phyloP scores from a whole-genome alignment of 1,284 basidiomycete species.

The Prillingera fragicola region DNA sequence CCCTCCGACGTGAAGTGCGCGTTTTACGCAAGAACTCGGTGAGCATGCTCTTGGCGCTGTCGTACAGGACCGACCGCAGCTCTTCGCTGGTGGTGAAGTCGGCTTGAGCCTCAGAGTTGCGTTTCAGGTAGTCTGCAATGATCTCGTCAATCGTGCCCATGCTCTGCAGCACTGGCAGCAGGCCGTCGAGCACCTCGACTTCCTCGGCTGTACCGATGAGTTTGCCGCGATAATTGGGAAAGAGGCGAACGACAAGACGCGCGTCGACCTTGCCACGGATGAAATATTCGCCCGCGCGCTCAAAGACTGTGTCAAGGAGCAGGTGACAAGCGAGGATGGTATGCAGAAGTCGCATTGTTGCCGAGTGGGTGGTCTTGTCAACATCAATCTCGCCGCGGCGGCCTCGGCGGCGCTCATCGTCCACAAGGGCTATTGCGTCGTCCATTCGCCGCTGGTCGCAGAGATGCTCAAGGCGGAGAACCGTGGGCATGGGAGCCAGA shows the following conservation, averaged over 20 bases:
- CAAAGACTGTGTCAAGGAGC: slow-evolving; percentile 46
- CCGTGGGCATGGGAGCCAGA: slow-evolving; percentile 41
- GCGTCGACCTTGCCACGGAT: slow-evolving; percentile 43
- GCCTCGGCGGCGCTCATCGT: slow-evolving; percentile 40
- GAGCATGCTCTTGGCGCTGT: slow-evolving; percentile 44
- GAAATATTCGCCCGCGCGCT: slow-evolving; percentile 46
- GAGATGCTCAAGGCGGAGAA: slow-evolving; percentile 42
- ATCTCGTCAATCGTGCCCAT: slow-evolving; percentile 44
- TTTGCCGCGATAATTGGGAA: slow-evolving; percentile 41
- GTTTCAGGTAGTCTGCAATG: slow-evolving; percentile 22
- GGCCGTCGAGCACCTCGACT: slow-evolving; percentile 43
- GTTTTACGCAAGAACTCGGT: slow-evolving; percentile 47
- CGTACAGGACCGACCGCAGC: slow-evolving; percentile 31
- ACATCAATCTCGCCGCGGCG: slow-evolving; percentile 39
- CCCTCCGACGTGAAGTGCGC: slow-evolving; percentile 40
- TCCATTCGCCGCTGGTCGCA: slow-evolving; percentile 42
- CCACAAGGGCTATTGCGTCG: slow-evolving; percentile 45
- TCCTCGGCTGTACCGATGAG: slow-evolving; percentile 42
- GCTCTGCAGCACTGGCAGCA: slow-evolving; percentile 32
- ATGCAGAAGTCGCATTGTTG: slow-evolving; percentile 45
- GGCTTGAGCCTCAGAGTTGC: slow-evolving; percentile 4
- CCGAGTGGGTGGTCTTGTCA: slow-evolving; percentile 40
- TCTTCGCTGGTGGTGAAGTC: slow-evolving; percentile 12
- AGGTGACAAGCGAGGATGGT: slow-evolving; percentile 45
- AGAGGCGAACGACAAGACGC: slow-evolving; percentile 47